phyloP scores from a whole-genome alignment of 1,284 basidiomycete genomes.

The Sanghuangporus weigelae region DNA sequence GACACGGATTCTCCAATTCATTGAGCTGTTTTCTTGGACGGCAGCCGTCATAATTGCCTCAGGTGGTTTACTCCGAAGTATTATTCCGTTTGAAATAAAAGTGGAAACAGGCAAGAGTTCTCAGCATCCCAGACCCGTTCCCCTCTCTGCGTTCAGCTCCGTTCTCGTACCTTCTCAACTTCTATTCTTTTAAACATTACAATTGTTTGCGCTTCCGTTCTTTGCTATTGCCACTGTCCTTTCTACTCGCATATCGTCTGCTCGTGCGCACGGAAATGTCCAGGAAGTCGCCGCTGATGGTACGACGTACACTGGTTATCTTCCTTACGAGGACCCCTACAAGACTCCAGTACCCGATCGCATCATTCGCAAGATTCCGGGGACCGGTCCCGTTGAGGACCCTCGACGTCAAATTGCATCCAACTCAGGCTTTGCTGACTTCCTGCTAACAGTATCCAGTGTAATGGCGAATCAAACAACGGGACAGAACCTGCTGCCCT shows the following conservation, averaged over 20 bases:
- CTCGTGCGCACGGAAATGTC: slow-evolving; percentile 32
- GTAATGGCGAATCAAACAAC: slow-evolving; percentile 37
- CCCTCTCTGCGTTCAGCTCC: not conserved
- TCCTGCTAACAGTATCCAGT: slow-evolving; percentile 32
- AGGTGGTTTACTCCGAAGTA: no score
- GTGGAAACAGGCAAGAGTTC: not conserved
- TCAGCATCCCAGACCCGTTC: not conserved
- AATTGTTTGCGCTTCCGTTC: not conserved
- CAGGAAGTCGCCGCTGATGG: slow-evolving; percentile 29
- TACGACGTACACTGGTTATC: slow-evolving; percentile 31
- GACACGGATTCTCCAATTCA: no score
- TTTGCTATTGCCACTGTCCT: not conserved
- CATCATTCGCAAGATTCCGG: slow-evolving; percentile 44
- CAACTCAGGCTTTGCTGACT: slow-evolving; percentile 8
- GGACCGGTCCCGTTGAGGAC: slow-evolving; percentile 35
- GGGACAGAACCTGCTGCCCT: slow-evolving; percentile 40
- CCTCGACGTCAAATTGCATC: not conserved
- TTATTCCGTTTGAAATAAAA: no score
- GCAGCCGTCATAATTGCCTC: no score
- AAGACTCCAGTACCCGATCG: slow-evolving; percentile 35
- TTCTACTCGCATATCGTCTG: not conserved
- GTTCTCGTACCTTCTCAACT: not conserved
- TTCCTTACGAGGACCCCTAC: slow-evolving; percentile 36
- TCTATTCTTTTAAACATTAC: not conserved
- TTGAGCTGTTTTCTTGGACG: no score